A percentile compares a stretch with the other conserved stretches of the same genome.
Conservation (phyloP, 2,329 filamentous ascomycete genomes). For the Sordariomycetes sp. region DNA sequence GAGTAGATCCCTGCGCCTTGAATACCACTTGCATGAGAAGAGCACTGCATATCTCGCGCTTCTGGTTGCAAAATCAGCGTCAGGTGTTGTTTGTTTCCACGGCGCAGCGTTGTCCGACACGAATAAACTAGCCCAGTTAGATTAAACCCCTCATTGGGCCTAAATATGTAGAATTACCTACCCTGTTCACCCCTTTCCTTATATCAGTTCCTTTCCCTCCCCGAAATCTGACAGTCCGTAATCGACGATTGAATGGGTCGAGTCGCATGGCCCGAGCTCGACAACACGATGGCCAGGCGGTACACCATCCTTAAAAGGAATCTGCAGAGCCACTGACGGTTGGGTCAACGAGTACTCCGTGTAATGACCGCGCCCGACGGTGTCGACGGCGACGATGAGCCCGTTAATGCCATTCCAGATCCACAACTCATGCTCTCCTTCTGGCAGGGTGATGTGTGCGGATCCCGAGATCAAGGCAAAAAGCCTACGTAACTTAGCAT, state of each 20-base stretch:
- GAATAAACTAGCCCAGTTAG: too few relatives aligned
- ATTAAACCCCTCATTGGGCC: too few relatives aligned
- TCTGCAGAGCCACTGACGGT: neutral
- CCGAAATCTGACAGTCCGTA: neutral
- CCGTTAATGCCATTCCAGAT: neutral
- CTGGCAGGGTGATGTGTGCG: neutral
- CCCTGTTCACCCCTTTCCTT: too few relatives aligned
- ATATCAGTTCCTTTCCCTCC: neutral
- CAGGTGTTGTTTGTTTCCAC: too few relatives aligned
- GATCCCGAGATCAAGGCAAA: neutral
- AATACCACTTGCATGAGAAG: too few relatives aligned
- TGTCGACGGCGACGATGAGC: neutral
- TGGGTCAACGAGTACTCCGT: neutral
- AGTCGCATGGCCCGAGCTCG: neutral
- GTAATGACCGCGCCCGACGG: neutral
- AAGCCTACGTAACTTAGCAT: neutral
- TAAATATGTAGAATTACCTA: too few relatives aligned
- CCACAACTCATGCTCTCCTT: neutral
- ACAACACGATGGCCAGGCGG: neutral
- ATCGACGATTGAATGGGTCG: neutral
- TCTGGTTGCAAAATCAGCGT: too few relatives aligned
- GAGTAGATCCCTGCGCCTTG: too few relatives aligned
- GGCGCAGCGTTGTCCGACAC: too few relatives aligned
- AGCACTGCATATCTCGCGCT: too few relatives aligned
- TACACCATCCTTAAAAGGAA: neutral